Conservation (phyloP, 2,329 filamentous ascomycete genomes). For the Ophiocordyceps camponoti-leonardi region DNA sequence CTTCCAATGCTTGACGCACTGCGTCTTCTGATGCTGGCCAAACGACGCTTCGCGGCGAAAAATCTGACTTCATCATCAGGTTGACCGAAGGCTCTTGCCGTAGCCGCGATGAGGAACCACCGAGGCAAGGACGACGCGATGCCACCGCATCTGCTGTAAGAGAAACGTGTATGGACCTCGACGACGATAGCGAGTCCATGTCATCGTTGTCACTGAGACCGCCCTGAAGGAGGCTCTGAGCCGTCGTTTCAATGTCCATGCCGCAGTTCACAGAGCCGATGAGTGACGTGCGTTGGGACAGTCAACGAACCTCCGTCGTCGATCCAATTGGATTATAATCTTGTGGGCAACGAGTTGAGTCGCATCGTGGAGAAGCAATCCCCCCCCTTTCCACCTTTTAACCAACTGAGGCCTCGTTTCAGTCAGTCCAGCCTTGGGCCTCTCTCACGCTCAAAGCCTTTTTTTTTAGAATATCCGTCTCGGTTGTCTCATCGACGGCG, state of each 20-base stretch:
- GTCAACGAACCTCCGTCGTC: neutral
- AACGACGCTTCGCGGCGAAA: slow-evolving; percentile 19
- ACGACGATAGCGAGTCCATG: slow-evolving; percentile 2
- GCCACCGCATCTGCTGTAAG: neutral
- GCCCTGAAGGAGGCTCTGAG: neutral
- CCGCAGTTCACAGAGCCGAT: neutral
- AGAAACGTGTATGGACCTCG: neutral
- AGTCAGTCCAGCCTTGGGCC: slow-evolving; percentile 1
- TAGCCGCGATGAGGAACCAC: slow-evolving; percentile 5
- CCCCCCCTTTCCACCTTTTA: neutral
- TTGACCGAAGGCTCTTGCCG: slow-evolving; percentile 16
- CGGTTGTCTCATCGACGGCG: slow-evolving; percentile 1
- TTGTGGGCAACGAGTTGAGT: slow-evolving; percentile 7
- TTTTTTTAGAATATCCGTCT: slow-evolving; percentile 4
- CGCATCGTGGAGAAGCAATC: slow-evolving; percentile 6
- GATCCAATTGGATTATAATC: slow-evolving; percentile 4
- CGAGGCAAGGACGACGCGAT: slow-evolving; percentile 3
- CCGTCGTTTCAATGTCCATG: neutral
- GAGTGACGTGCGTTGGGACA: neutral
- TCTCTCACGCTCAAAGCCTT: slow-evolving; percentile 1
- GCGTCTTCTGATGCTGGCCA: slow-evolving; percentile 18
- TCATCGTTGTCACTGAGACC: slow-evolving; percentile 4
- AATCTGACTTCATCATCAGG: slow-evolving; percentile 13
- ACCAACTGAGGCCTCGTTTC: slow-evolving; percentile 1
- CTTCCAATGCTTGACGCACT: slow-evolving; percentile 7